Percentiles rank a stretch among this genome's conserved stretches.
phyloP scores from a whole-genome alignment of 306 rosid genomes.

The Neltuma alba region DNA sequence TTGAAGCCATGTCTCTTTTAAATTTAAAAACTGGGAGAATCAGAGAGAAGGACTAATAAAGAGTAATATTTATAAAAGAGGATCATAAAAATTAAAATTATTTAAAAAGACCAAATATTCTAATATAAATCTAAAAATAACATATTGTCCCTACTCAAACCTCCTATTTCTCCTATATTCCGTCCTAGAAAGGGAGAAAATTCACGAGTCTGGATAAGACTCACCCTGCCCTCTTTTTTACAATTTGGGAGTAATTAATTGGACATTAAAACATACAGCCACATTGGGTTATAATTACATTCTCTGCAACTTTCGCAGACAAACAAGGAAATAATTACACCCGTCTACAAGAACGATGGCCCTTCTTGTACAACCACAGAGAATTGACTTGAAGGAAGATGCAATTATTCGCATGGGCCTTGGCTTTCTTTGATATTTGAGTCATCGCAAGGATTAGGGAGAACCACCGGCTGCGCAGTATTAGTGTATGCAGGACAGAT shows the following conservation, averaged over 20 bases:
- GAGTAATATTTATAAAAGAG: no score
- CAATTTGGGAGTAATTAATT: neutral
- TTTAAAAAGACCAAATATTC: no score
- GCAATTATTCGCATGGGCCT: slow-evolving; percentile 4
- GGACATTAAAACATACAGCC: neutral
- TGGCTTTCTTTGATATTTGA: slow-evolving; percentile 35
- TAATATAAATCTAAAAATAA: no score
- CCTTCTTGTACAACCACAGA: neutral
- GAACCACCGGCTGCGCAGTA: neutral
- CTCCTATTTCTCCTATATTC: no score
- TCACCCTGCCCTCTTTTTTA: neutral
- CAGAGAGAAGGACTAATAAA: no score
- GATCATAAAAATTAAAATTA: no score
- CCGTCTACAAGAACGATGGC: neutral
- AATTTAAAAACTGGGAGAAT: no score
- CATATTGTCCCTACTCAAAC: no score
- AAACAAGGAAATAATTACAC: neutral
- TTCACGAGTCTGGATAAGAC: neutral
- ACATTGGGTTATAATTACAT: neutral
- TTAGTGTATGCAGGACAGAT: slow-evolving; percentile 37
- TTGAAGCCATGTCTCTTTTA: no score
- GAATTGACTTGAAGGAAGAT: neutral
- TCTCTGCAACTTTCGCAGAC: neutral
- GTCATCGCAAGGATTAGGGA: slow-evolving; percentile 37
- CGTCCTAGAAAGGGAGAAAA: neutral